Evolutionary conservation across 192 early-diverging fungal genomes (phyloP), one percentile per base, ranked within the genome.

Genomic region (Coemansia sp.): DNA sequence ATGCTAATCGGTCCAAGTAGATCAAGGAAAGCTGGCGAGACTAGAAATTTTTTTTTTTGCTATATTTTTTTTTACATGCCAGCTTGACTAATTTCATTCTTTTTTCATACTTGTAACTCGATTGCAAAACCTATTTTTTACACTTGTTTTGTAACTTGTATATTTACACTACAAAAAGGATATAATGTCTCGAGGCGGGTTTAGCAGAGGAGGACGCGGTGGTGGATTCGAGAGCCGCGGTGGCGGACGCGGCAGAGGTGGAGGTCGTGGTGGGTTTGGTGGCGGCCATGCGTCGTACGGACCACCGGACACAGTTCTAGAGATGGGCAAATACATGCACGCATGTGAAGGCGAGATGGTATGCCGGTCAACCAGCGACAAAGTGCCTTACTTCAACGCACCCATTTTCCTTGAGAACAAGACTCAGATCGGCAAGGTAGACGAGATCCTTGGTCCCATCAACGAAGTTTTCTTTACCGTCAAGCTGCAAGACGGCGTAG

Each of bases 371-470:
- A 92, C 90, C 66, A 95, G 93, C 85, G 69, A 85, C 55, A 93
- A 99, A 81, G 92, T 99, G 73, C 97, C 97, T 27, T 99, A 97
- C 86, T 99, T 99, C 88, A 99, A 98, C 77, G 97, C 97, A 2
- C 96, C 97, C 52, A 96, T 99, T 67, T 99, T 90, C 87, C 88
- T 97, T 38, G 94, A 98, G 77, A 97, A 98, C 89, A 99, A 99
- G 89, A 93, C 92, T 63, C 95, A 95, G 84, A 97, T 99, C 75
- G 97, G 97, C 74, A 98, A 99, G 77, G 96, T 99, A 6, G 97
- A 99, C 68, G 97, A 99, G 81, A 98, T 99, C 70, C 87, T 99
- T 36, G 97, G 97, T 13, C 96, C 96, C 41, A 89, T 99, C 82
- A 98, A 96, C 86, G 94, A 99, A 77, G 94, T 99, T 29, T 96